Evolutionary conservation across 495 filamentous ascomycete genomes (phyloP).

Genomic region (Aspergillus ellipticus): DNA sequence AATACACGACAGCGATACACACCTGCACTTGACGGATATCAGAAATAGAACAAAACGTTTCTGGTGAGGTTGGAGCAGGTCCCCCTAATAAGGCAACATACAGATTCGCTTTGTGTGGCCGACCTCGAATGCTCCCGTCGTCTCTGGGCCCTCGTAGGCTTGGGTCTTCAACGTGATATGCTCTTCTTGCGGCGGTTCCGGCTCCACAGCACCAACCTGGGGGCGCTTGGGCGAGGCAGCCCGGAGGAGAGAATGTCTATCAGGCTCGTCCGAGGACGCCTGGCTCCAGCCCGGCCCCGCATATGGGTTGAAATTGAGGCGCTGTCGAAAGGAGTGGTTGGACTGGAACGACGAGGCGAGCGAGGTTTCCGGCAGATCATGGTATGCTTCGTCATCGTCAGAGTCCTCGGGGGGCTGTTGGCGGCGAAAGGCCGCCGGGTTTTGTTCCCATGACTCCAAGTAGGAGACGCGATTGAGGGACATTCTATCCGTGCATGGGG

Average conservation of each 20-base stretch:
- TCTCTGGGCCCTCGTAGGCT: constrained; percentile 23
- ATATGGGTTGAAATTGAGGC: constrained; percentile 46
- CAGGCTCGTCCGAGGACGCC: constrained; percentile 25
- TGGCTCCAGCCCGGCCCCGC: constrained; percentile 40
- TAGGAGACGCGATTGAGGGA: constrained; percentile 25
- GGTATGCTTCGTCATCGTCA: constrained; percentile 30
- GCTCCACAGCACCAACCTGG: constrained; percentile 7
- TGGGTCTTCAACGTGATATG: constrained; percentile 2
- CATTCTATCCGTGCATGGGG: constrained; percentile 9
- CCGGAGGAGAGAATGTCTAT: constrained; percentile 21
- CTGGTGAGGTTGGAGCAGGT: too few species aligned
- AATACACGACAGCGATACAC: constrained; percentile 66
- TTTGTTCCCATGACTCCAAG: constrained; percentile 44
- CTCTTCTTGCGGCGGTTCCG: constrained; percentile 8
- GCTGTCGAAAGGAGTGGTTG: constrained; percentile 21
- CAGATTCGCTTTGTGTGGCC: constrained; percentile 59
- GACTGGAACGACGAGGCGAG: constrained; percentile 43
- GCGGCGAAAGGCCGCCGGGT: constrained; percentile 32
- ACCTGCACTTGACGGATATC: constrained; percentile 30
- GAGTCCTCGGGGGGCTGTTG: constrained; percentile 20
- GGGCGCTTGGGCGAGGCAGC: constrained; percentile 24
- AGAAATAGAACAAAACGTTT: background rate
- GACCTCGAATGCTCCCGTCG: constrained; percentile 68
- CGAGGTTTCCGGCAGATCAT: constrained; percentile 34
- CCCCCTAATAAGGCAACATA: constrained; percentile 30